Evolutionary conservation across 2,329 filamentous ascomycete genomes (phyloP).

Genomic region (Phyllosticta paracitricarpa): DNA sequence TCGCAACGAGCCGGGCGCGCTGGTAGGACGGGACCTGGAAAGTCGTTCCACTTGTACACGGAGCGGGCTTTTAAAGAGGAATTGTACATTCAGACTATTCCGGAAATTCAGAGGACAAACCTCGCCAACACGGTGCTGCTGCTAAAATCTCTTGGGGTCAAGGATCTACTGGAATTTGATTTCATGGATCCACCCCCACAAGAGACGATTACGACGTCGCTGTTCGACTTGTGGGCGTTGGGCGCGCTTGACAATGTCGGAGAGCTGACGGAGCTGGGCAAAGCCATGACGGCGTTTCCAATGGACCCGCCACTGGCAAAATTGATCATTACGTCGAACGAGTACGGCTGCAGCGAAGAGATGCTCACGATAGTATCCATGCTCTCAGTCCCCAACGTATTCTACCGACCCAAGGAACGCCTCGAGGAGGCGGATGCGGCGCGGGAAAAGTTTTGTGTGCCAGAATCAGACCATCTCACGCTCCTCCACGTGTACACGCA

Average conservation of each 20-base stretch:
- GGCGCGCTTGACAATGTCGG: conserved; percentile 90
- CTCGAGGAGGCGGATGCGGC: conserved; percentile 94
- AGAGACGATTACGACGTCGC: conserved; percentile 91
- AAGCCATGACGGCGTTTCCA: conserved; percentile 92
- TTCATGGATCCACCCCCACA: conserved; percentile 99
- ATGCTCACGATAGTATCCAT: conserved; percentile 98
- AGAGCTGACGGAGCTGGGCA: conserved; percentile 76
- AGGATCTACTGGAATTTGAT: conserved; percentile 89
- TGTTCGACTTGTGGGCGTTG: conserved; percentile 95
- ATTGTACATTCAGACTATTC: conserved; percentile 92
- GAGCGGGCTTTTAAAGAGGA: conserved; percentile 94
- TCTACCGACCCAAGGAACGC: conserved; percentile 92
- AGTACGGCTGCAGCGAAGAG: conserved; percentile 90
- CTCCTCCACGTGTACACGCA: conserved; percentile 92
- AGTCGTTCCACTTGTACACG: conserved; percentile 88
- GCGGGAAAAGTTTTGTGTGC: conserved; percentile 95
- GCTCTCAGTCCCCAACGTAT: conserved; percentile 92
- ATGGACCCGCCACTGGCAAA: conserved; percentile 97
- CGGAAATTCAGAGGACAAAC: conserved; percentile 94
- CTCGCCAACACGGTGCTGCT: conserved; percentile 89
- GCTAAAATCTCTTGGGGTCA: conserved; percentile 88
- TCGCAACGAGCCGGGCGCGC: conserved; percentile 89
- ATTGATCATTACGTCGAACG: conserved; percentile 79
- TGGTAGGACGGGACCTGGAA: conserved; percentile 87
- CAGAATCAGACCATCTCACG: conserved; percentile 92